phyloP scores from a whole-genome alignment of 495 filamentous ascomycete genomes.

The Penicillium silybi region DNA sequence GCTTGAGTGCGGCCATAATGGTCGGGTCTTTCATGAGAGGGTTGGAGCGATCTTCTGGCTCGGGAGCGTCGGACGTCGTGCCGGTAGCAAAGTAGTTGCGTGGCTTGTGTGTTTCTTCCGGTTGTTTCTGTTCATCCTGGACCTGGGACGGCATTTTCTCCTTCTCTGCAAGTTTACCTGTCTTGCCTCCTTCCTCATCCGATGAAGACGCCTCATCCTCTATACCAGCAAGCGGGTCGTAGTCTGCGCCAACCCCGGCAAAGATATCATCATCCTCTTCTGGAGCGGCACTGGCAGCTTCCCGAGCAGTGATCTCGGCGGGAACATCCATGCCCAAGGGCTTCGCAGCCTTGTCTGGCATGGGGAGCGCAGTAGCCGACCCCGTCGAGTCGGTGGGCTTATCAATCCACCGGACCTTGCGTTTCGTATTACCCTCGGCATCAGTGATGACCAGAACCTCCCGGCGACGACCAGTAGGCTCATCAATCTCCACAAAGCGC shows the following conservation, averaged over 20 bases:
- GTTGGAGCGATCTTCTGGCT: constrained; percentile 49
- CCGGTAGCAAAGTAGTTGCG: constrained; percentile 41
- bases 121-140: constrained; percentile 2
- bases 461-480: constrained; percentile 54
- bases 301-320: constrained; percentile 40
- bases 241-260: constrained; percentile 78
- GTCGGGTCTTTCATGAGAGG: constrained; percentile 65
- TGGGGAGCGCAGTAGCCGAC: constrained; percentile 41
- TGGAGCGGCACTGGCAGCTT: constrained; percentile 32
- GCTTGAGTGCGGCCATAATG: constrained; percentile 78
- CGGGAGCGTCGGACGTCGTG: constrained; percentile 22
- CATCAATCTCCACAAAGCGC: constrained; percentile 71
- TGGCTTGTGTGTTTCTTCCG: constrained; percentile 21
- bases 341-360: constrained; percentile 60
- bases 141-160: constrained; percentile 21
- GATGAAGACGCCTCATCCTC: constrained; percentile 49
- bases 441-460: constrained; percentile 85
- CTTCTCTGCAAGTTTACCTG: constrained; percentile 1
- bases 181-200: constrained; percentile 45
- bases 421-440: constrained; percentile 80
- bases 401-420: constrained; percentile 62
- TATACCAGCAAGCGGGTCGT: constrained; percentile 78
- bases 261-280: constrained; percentile 71
- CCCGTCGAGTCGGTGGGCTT: constrained; percentile 40
- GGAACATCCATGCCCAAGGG: constrained; percentile 79